Evolutionary conservation across 2,329 filamentous ascomycete species (phyloP).

Genomic region (Exophiala phaeomuriformis): DNA sequence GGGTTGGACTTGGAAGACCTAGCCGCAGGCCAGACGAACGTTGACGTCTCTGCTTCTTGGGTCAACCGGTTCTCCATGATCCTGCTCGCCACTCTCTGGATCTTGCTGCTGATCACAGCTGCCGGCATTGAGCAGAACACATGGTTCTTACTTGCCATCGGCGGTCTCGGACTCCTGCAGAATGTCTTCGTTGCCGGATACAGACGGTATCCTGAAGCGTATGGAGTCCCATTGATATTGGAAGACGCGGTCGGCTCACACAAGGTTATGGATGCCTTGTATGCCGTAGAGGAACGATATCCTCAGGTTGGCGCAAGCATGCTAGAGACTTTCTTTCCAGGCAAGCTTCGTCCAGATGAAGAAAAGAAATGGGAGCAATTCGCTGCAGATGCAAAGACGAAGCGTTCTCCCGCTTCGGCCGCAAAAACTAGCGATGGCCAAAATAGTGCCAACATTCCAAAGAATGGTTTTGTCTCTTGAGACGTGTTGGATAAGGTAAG

Average conservation of each 20-base stretch:
- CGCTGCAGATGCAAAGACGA: background rate
- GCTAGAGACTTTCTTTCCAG: conserved; percentile 31
- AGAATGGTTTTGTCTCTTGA: too few relatives aligned
- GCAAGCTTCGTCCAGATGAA: conserved; percentile 9
- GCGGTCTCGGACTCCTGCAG: conserved; percentile 36
- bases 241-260: conserved; percentile 27
- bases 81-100: conserved; percentile 32
- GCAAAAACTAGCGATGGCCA: too few relatives aligned
- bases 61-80: conserved; percentile 22
- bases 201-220: conserved; percentile 28
- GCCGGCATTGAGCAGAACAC: conserved; percentile 31
- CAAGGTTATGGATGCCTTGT: conserved; percentile 33
- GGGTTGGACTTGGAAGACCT: conserved; percentile 38
- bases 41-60: conserved; percentile 11
- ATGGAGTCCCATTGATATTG: conserved; percentile 30
- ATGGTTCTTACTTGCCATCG: conserved; percentile 36
- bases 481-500: too few relatives aligned
- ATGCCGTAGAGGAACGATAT: conserved; percentile 30
- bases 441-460: too few relatives aligned
- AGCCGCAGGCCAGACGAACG: conserved; percentile 22
- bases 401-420: background rate
- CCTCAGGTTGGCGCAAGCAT: conserved; percentile 31
- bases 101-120: conserved; percentile 34
- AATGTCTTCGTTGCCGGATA: conserved; percentile 33
- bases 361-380: conserved; percentile 9